These are phyloP conservation scores for Rhynchospora breviuscula DNA, from an alignment of 176 grass and related monocot species.

Conservation along the genomic window DNA sequence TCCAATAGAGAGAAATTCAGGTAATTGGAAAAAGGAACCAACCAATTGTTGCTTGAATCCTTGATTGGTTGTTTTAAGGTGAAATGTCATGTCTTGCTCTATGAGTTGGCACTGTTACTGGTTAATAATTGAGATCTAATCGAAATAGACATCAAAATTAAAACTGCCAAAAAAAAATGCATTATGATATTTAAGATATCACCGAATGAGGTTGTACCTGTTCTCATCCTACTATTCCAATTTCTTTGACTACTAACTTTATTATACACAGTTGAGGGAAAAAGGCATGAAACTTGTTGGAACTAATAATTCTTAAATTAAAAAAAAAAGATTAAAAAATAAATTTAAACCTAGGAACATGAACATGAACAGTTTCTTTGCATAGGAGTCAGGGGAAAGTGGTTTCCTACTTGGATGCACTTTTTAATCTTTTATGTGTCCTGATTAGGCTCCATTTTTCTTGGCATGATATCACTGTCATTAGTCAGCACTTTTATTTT, in stretches of 20 bases:
- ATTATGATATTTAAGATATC: background rate
- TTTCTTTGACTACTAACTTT: background rate
- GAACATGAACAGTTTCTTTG: background rate
- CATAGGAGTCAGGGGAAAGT: too few species aligned
- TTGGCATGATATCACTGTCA: too few species aligned
- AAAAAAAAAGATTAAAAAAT: background rate
- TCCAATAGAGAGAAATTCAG: background rate
- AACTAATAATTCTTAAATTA: background rate
- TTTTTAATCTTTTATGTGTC: too few species aligned
- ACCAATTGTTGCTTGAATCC: background rate
- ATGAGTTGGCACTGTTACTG: too few species aligned
- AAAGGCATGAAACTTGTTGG: background rate
- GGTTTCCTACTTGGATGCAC: too few species aligned
- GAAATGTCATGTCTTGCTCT: too few species aligned
- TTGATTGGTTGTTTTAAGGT: constrained; percentile 11
- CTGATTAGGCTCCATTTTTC: too few species aligned
- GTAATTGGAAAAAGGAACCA: background rate
- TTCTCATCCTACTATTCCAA: background rate
- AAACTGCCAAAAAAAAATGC: too few species aligned
- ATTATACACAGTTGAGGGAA: background rate
- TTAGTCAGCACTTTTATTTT: too few species aligned
- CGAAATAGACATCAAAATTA: too few species aligned
- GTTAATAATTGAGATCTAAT: too few species aligned
- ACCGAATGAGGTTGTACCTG: background rate
- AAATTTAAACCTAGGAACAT: background rate